These are phyloP conservation scores for Candida neerlandica DNA, from an alignment of 1,139 yeast genomes.

Conservation along the genomic window DNA sequence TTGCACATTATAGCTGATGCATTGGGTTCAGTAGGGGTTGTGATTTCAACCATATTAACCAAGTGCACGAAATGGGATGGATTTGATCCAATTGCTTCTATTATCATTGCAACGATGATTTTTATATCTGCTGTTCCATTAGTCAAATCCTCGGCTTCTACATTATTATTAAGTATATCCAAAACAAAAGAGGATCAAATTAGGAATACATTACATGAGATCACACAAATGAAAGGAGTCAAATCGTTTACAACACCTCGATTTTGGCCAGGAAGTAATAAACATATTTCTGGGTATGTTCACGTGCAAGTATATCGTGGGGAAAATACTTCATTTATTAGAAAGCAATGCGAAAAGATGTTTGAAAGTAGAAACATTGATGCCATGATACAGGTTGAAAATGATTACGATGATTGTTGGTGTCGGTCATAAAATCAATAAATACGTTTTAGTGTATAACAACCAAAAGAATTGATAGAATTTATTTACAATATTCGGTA, in stretches of 20 bases:
- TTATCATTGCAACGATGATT: constrained; percentile 81
- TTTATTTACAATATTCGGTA: neutral
- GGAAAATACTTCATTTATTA: constrained; percentile 63
- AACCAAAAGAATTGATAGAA: neutral
- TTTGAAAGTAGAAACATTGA: constrained; percentile 38
- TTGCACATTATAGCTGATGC: constrained; percentile 94
- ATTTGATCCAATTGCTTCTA: constrained; percentile 90
- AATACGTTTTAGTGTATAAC: neutral
- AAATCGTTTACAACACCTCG: constrained; percentile 85
- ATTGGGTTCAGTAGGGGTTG: constrained; percentile 94
- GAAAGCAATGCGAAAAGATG: constrained; percentile 59
- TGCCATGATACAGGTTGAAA: constrained; percentile 63
- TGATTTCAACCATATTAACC: constrained; percentile 74
- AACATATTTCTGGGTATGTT: constrained; percentile 54
- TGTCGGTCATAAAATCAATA: constrained; percentile 32
- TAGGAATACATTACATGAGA: constrained; percentile 65
- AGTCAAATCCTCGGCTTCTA: constrained; percentile 75
- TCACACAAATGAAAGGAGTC: constrained; percentile 74
- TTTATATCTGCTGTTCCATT: constrained; percentile 83
- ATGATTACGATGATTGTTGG: constrained; percentile 62
- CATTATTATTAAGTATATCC: constrained; percentile 64
- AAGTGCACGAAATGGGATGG: constrained; percentile 61
- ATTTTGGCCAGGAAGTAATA: constrained; percentile 75
- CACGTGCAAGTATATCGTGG: constrained; percentile 73
- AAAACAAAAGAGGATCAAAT: constrained; percentile 58